Evolutionary conservation across 2,329 filamentous ascomycete species (phyloP).

Genomic region (Fusarium hainanense): DNA sequence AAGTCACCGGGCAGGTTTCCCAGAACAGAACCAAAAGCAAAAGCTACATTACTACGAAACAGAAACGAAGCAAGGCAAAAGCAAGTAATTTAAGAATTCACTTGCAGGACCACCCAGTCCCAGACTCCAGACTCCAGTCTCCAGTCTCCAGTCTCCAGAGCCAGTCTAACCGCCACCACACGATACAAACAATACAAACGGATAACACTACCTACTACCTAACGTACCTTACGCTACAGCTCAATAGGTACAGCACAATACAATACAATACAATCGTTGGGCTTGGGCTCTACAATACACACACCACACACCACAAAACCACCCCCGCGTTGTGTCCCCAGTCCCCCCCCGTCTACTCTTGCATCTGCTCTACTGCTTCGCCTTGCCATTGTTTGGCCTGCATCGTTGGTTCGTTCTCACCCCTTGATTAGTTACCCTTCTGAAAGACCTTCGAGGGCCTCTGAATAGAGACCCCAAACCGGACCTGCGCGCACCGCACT

Average conservation of each 20-base stretch:
- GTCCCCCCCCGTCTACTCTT: conserved; percentile 32
- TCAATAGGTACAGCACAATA: not conserved
- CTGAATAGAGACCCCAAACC: conserved; percentile 13
- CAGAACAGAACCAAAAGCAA: conserved; percentile 30
- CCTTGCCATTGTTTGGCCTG: conserved; percentile 36
- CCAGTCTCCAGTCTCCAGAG: not conserved
- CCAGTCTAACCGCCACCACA: conserved; percentile 32
- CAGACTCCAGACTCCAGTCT: not conserved
- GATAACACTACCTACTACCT: not conserved
- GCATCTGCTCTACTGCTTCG: conserved; percentile 1
- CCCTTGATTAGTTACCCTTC: conserved; percentile 21
- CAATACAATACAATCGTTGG: not conserved
- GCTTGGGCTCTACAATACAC: conserved; percentile 6
- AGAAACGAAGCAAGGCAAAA: conserved; percentile 24
- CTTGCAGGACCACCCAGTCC: conserved; percentile 20
- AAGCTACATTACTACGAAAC: conserved; percentile 12
- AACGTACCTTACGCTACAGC: conserved; percentile 1
- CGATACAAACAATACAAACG: conserved; percentile 8
- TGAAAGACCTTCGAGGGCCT: conserved; percentile 14
- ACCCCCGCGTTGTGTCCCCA: conserved; percentile 37
- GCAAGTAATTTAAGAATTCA: conserved; percentile 27
- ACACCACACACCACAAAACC: conserved; percentile 29
- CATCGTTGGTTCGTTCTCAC: conserved; percentile 35
- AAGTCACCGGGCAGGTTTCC: conserved; percentile 29
- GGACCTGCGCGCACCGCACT: conserved; percentile 15